Conservation (phyloP, 2,329 filamentous ascomycete genomes). For the Fusarium dlaminii region DNA sequence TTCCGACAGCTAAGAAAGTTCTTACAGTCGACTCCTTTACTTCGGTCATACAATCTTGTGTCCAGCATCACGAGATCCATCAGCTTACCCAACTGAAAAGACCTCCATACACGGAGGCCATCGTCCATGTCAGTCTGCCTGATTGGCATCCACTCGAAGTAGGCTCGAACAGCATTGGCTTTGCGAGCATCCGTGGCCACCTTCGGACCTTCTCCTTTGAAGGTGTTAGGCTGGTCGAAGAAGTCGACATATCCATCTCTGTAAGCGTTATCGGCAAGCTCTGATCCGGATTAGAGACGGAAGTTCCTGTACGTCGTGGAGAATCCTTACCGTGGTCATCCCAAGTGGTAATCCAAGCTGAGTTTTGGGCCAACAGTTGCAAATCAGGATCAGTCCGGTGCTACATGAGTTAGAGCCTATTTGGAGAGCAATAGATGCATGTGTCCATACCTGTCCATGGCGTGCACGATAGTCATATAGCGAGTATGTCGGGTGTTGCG, state of each 20-base stretch:
- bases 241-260: background rate
- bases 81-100: background rate
- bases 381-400: background rate
- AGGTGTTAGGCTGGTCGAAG: background rate
- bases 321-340: background rate
- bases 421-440: accelerated
- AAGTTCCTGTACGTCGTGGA: accelerated
- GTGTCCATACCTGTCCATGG: background rate
- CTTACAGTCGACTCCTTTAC: background rate
- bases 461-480: background rate
- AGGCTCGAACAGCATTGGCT: background rate
- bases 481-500: background rate
- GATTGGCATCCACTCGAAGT: conserved; percentile 8
- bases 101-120: background rate
- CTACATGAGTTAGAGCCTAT: background rate
- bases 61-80: background rate
- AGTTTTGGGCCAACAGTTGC: background rate
- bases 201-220: background rate
- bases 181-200: background rate
- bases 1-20: accelerated
- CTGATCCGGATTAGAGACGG: background rate
- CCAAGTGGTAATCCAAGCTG: conserved; percentile 1
- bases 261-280: background rate
- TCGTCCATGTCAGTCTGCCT: conserved; percentile 4
- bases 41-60: background rate